Evolutionary conservation across 805 yeast genomes (phyloP).

Genomic region (Candida schatavii): DNA sequence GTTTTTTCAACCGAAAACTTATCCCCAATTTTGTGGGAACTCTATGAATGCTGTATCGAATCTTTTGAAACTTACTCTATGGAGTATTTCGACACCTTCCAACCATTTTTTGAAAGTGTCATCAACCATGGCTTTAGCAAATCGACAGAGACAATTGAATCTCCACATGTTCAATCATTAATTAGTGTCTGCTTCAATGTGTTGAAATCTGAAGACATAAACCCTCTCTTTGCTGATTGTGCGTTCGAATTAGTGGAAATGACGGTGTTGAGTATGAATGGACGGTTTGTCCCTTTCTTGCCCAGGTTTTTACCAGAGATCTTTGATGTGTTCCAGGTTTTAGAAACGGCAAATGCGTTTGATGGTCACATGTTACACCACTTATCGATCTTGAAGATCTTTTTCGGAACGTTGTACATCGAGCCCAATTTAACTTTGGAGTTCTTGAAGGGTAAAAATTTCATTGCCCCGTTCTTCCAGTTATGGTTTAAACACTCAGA

Average conservation of each 20-base stretch:
- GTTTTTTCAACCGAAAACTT: constrained; percentile 52
- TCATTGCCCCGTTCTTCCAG: constrained; percentile 37
- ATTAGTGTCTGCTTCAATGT: constrained; percentile 34
- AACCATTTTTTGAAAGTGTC: constrained; percentile 55
- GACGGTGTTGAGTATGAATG: constrained; percentile 28
- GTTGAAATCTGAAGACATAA: constrained; percentile 31
- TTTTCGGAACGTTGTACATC: constrained; percentile 39
- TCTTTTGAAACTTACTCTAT: constrained; percentile 58
- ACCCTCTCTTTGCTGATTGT: constrained; percentile 38
- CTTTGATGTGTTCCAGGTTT: constrained; percentile 29
- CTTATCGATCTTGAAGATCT: constrained; percentile 40
- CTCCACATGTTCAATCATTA: constrained; percentile 36
- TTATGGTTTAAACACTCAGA: constrained; percentile 49
- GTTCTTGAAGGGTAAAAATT: constrained; percentile 35
- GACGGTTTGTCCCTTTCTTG: constrained; percentile 30
- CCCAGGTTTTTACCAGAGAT: constrained; percentile 33
- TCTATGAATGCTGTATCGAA: constrained; percentile 46
- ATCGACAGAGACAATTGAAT: constrained; percentile 33
- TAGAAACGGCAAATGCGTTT: constrained; percentile 38
- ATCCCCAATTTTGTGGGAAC: constrained; percentile 52
- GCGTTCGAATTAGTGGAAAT: constrained; percentile 40
- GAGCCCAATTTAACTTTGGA: constrained; percentile 37
- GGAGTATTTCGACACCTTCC: constrained; percentile 56
- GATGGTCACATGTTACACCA: constrained; percentile 45
- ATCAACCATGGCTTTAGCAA: constrained; percentile 49